phyloP scores from a whole-genome alignment of 179 eudicot species.

The Drosera spatulata region DNA sequence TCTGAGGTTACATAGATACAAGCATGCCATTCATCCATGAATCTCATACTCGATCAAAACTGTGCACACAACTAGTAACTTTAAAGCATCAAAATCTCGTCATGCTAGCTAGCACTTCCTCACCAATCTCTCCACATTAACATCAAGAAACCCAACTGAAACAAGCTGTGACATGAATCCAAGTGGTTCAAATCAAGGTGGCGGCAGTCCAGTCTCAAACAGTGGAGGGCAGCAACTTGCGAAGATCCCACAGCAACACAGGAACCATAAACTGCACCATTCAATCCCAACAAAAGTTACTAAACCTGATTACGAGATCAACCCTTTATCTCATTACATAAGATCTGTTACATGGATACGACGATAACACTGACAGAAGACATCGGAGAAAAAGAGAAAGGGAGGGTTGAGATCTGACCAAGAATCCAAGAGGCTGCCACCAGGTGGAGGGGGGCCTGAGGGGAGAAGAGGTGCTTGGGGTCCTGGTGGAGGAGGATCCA shows the following conservation, averaged over 20 bases:
- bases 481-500: slow-evolving; percentile 4
- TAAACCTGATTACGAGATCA: not conserved
- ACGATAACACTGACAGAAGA: not conserved
- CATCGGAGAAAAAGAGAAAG: not conserved
- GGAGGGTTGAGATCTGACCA: slow-evolving; percentile 1
- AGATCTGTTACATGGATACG: too few relatives aligned
- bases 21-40: too few relatives aligned
- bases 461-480: slow-evolving; percentile 1
- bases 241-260: slow-evolving; percentile 26
- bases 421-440: slow-evolving; percentile 5
- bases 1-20: too few relatives aligned
- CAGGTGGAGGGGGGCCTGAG: slow-evolving; percentile 1
- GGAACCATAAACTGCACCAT: slow-evolving; percentile 17
- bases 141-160: too few relatives aligned
- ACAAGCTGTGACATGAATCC: not conserved
- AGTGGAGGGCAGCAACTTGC: slow-evolving; percentile 23
- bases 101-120: too few relatives aligned
- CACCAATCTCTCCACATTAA: too few relatives aligned
- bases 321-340: too few relatives aligned
- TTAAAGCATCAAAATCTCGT: too few relatives aligned
- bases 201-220: slow-evolving; percentile 27
- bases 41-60: too few relatives aligned
- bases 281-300: not conserved
- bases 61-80: too few relatives aligned
- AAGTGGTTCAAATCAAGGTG: slow-evolving; percentile 6